Base-by-base conservation (phyloP, 352 stramenopile genomes). In the Labyrinthula sp. region DNA sequence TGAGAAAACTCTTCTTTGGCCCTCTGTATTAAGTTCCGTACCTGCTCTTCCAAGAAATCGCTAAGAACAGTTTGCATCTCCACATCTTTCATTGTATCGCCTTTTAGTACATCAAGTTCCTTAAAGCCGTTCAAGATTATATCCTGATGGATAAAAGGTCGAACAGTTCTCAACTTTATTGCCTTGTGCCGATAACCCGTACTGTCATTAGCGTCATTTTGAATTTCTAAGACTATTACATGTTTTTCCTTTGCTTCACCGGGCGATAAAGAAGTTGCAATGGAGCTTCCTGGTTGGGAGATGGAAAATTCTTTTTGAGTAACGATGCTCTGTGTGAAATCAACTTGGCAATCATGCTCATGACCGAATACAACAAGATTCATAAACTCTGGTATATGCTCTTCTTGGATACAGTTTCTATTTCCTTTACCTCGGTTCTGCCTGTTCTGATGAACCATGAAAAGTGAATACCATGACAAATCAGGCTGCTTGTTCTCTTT, bases 361-460 rank as follows among this genome's bases (percentile, higher is more conserved):
- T 99, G 88, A 14, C 85, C 85, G 82, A 83, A 96, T 34, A 71
- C 35, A 3, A 93, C 83, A 33, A 96, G 72, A 57, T 95, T 82
- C 57, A 97, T 95, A 66, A 94, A 99, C 37, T 92, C 71, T 0
- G 90, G 90, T 28, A 99, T 95, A 67, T 95, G 86, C 41, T 70
- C 79, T 64, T 97, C 86, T 18, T 85, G 81, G 8, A 97, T 68
- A 55, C 82, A 97, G 54, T 95, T 95, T 64, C 95, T 95, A 17
- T 56, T 61, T 21, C 82, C 84, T 14, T 71, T 62, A 25, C 77
- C 33, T 12, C 45, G 21, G 14, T 43, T 31, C n/a, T 65, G 40
- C 27, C 88, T 73, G 65, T 98, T 98, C 68, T 99, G 90, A 65
- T 99, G 89, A 20, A 99, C 68, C 2, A 94, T 74, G 60, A 99